Evolutionary conservation across 228 moss, liverwort and hornwort species (phyloP).

Genomic region (Sphagnum magellanicum): DNA sequence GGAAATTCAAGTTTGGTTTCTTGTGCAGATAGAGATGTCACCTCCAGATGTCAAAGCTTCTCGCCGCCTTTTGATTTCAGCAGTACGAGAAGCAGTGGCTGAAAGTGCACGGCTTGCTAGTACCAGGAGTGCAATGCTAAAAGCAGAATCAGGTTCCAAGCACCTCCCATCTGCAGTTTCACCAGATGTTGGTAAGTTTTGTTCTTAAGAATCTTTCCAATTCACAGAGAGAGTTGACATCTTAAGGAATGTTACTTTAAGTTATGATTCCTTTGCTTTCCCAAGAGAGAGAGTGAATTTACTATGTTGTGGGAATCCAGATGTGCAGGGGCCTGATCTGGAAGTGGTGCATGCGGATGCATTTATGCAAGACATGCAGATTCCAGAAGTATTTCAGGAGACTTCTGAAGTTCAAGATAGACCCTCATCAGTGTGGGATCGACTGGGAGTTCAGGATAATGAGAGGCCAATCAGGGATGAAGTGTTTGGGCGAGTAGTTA

Average conservation of each 20-base stretch:
- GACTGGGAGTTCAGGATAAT: slow-evolving; percentile 52
- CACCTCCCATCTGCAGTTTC: slow-evolving; percentile 89
- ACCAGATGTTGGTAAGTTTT: slow-evolving; percentile 50
- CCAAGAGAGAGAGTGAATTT: slow-evolving; percentile 7
- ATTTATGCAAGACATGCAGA: background rate
- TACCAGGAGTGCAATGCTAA: slow-evolving; percentile 44
- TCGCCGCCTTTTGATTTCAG: slow-evolving; percentile 54
- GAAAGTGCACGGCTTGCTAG: slow-evolving; percentile 50
- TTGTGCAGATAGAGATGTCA: slow-evolving; percentile 59
- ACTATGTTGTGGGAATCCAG: slow-evolving; percentile 26
- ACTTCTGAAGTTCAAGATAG: slow-evolving; percentile 27
- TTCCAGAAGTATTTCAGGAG: slow-evolving; percentile 13
- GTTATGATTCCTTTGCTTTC: background rate
- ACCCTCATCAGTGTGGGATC: slow-evolving; percentile 70
- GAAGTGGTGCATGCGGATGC: slow-evolving; percentile 25
- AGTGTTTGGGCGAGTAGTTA: slow-evolving; percentile 1
- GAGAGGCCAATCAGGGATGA: slow-evolving; percentile 9
- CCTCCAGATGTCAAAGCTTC: slow-evolving; percentile 67
- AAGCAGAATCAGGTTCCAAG: slow-evolving; percentile 59
- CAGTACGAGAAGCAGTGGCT: slow-evolving; percentile 66
- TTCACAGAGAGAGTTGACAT: background rate
- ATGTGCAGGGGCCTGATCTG: slow-evolving; percentile 37
- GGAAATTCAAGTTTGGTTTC: too few species aligned
- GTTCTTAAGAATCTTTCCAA: background rate
- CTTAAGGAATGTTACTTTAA: background rate